Conservation (phyloP, 1,284 basidiomycete genomes). For the Porodaedalea pini region DNA sequence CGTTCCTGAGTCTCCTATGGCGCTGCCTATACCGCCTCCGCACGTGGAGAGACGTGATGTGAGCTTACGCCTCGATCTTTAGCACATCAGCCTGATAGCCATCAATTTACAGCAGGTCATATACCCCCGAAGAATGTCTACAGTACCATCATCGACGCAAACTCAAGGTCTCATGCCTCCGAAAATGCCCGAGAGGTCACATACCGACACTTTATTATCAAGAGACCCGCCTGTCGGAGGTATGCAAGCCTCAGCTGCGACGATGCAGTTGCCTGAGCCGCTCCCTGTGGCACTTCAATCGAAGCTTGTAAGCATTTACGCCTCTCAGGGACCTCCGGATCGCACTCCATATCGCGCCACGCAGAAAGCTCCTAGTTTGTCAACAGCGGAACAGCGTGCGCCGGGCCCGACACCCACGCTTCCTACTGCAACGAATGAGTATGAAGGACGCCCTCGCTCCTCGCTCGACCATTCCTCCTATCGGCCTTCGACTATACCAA, state of each 20-base stretch:
- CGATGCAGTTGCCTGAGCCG: not conserved
- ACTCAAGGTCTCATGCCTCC: not conserved
- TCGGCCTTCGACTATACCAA: not conserved
- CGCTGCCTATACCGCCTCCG: not conserved
- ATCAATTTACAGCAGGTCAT: not conserved
- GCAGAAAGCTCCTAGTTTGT: not conserved
- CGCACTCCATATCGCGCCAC: slow-evolving; percentile 1
- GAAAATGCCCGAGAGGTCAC: slow-evolving; percentile 3
- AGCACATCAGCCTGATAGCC: not conserved
- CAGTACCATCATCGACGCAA: not conserved
- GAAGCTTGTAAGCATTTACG: slow-evolving; percentile 18
- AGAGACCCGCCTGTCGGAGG: not conserved
- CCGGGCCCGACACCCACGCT: not conserved
- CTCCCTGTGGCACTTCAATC: not conserved
- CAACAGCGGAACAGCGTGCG: not conserved
- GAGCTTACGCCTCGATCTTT: not conserved
- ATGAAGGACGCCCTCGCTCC: not conserved
- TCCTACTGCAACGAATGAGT: not conserved
- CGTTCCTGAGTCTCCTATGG: not conserved
- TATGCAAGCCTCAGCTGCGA: not conserved
- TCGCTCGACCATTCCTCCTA: not conserved
- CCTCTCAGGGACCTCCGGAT: slow-evolving; percentile 20
- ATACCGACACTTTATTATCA: not conserved
- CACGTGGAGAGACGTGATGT: slow-evolving; percentile 1
- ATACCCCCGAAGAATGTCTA: slow-evolving; percentile 7